Conservation (phyloP, 2,329 filamentous ascomycete species). For the Colletotrichum nymphaeae region DNA sequence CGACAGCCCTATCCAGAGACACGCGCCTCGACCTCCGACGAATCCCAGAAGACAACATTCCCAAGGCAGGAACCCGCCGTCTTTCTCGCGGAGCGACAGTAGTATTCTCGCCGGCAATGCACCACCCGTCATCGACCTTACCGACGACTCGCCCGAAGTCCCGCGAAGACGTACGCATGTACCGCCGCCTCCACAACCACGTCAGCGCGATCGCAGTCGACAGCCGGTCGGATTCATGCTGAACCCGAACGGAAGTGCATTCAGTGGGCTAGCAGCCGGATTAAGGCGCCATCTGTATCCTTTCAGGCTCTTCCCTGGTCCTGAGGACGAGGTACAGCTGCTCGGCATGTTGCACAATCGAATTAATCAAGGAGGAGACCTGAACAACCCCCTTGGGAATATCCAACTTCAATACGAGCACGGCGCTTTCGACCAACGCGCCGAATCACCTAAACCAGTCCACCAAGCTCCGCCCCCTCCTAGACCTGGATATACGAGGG, state of each 20-base stretch:
- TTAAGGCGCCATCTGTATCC: constrained; percentile 24
- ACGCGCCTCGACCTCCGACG: constrained; percentile 35
- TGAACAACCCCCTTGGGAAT: constrained; percentile 34
- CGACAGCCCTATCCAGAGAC: constrained; percentile 53
- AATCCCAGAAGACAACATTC: constrained; percentile 57
- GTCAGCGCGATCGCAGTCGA: constrained; percentile 32
- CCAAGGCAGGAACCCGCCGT: constrained; percentile 53
- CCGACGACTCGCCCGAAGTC: constrained; percentile 54
- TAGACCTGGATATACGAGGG: constrained; percentile 83
- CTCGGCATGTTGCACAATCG: constrained; percentile 29
- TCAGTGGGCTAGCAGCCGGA: constrained; percentile 27
- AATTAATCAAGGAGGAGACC: constrained; percentile 18
- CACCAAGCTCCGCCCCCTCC: constrained; percentile 74
- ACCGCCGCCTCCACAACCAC: constrained; percentile 9
- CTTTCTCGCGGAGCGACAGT: constrained; percentile 57
- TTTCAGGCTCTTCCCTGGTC: constrained; percentile 21
- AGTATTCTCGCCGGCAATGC: constrained; percentile 49
- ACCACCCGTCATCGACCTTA: constrained; percentile 63
- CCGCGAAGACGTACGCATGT: constrained; percentile 24
- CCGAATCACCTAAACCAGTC: constrained; percentile 54
- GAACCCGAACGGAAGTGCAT: constrained; percentile 12
- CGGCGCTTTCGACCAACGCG: constrained; percentile 44
- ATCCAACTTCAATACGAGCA: constrained; percentile 38
- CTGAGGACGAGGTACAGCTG: constrained; percentile 29
- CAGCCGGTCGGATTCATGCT: background rate